phyloP scores from a whole-genome alignment of 108 stramenopile genomes.

The Skeletonema potamos region DNA sequence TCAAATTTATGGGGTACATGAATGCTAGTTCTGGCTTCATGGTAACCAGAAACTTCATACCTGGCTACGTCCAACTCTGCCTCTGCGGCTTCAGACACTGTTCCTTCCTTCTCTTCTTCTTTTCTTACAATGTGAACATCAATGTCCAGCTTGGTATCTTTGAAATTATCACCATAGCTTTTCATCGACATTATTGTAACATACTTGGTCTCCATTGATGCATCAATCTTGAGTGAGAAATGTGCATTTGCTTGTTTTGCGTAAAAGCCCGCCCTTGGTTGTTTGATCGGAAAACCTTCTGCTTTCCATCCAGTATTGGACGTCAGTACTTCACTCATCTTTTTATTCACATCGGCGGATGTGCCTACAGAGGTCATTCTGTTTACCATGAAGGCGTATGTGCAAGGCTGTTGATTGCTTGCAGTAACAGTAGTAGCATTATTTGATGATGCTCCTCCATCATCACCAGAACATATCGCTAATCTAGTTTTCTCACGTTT shows the following conservation, averaged over 20 bases:
- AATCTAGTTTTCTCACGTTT: too few species aligned
- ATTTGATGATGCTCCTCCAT: too few species aligned
- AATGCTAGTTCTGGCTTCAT: conserved; percentile 33
- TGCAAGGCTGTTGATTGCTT: background rate
- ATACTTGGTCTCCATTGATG: conserved; percentile 7
- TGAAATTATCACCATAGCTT: conserved; percentile 30
- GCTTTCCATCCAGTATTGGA: conserved; percentile 26
- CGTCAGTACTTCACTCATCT: conserved; percentile 8
- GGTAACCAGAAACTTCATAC: conserved; percentile 32
- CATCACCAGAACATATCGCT: too few species aligned
- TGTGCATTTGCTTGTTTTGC: conserved; percentile 12
- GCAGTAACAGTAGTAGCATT: too few species aligned
- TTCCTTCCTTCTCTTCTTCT: too few species aligned
- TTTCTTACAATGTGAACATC: background rate
- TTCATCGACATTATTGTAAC: conserved; percentile 25
- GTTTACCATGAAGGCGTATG: conserved; percentile 23
- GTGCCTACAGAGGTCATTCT: background rate
- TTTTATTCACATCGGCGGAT: background rate
- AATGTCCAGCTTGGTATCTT: conserved; percentile 5
- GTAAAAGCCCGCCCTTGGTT: conserved; percentile 18
- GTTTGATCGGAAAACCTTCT: background rate
- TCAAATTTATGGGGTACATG: conserved; percentile 33
- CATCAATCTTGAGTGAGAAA: conserved; percentile 19
- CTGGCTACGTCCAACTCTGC: background rate
- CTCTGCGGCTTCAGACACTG: background rate